phyloP scores from a whole-genome alignment of 2,329 filamentous ascomycete species.

The Fonsecaea erecta region DNA sequence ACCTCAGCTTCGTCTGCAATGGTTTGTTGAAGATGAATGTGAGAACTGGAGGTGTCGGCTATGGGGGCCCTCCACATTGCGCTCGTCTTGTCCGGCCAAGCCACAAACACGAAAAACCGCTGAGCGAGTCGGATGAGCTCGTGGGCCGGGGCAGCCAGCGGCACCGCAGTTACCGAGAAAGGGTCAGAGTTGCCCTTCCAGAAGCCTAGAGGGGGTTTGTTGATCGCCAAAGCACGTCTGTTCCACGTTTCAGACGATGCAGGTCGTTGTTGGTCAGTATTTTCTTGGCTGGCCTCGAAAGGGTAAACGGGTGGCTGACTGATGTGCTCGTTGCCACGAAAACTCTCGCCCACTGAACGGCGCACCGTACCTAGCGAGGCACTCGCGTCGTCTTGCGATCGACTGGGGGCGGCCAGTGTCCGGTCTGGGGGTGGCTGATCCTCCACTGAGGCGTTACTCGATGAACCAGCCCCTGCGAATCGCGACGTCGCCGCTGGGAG shows the following conservation, averaged over 20 bases:
- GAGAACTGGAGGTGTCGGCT: conserved; percentile 19
- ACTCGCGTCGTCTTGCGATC: background rate
- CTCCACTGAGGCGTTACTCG: background rate
- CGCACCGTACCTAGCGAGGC: background rate
- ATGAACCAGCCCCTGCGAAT: background rate
- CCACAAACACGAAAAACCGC: conserved; percentile 23
- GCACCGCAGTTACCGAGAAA: conserved; percentile 19
- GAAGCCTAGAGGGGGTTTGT: background rate
- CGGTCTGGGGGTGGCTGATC: background rate
- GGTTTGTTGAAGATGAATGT: conserved; percentile 15
- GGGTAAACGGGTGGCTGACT: conserved; percentile 12
- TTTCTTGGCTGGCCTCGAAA: conserved; percentile 24
- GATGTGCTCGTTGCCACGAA: background rate
- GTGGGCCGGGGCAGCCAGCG: conserved; percentile 14
- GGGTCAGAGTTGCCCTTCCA: conserved; percentile 27
- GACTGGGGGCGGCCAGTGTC: background rate
- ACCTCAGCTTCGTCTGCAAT: conserved; percentile 22
- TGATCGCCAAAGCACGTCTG: background rate
- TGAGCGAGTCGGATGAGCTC: conserved; percentile 25
- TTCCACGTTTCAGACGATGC: background rate
- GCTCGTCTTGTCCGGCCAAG: conserved; percentile 20
- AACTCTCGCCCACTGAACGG: background rate
- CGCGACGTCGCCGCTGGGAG: conserved; percentile 6
- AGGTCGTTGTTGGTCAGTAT: conserved; percentile 17
- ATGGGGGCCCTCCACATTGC: conserved; percentile 27